phyloP scores from a whole-genome alignment of 2,329 filamentous ascomycete species.

The Coniosporium tulheliwenetii region DNA sequence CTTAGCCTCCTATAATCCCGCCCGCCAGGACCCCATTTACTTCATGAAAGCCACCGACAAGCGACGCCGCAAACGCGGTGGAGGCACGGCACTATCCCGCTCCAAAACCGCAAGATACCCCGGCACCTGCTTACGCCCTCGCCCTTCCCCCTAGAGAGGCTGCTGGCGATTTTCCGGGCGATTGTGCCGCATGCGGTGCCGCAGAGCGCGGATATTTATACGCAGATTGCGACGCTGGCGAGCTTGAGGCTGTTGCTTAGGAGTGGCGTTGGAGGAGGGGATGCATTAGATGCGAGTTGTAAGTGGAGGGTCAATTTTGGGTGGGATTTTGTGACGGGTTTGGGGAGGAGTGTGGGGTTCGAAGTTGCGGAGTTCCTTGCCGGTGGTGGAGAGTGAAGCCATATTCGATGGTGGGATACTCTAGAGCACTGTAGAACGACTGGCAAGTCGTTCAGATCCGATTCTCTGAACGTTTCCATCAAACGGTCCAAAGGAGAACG shows the following conservation, averaged over 20 bases:
- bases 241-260: slow-evolving; percentile 51
- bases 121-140: slow-evolving; percentile 63
- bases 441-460: no score
- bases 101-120: slow-evolving; percentile 55
- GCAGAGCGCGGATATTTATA: slow-evolving; percentile 31
- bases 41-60: slow-evolving; percentile 56
- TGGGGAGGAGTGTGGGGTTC: slow-evolving; percentile 61
- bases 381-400: slow-evolving; percentile 12
- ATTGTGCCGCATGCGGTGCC: slow-evolving; percentile 35
- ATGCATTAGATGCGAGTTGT: slow-evolving; percentile 51
- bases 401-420: background rate
- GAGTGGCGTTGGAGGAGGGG: slow-evolving; percentile 44
- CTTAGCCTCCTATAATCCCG: slow-evolving; percentile 64
- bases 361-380: slow-evolving; percentile 65
- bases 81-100: slow-evolving; percentile 18
- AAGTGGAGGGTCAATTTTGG: slow-evolving; percentile 68
- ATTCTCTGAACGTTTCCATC: no score
- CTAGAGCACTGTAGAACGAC: no score
- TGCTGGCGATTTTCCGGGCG: slow-evolving; percentile 62
- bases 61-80: slow-evolving; percentile 32
- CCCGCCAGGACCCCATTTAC: slow-evolving; percentile 55
- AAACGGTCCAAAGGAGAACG: no score
- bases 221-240: slow-evolving; percentile 52
- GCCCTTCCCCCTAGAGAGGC: slow-evolving; percentile 61
- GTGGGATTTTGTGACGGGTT: slow-evolving; percentile 57